Evolutionary conservation across 202 grass and related monocot species (phyloP).

Genomic region (Schoenoplectus triqueter): DNA sequence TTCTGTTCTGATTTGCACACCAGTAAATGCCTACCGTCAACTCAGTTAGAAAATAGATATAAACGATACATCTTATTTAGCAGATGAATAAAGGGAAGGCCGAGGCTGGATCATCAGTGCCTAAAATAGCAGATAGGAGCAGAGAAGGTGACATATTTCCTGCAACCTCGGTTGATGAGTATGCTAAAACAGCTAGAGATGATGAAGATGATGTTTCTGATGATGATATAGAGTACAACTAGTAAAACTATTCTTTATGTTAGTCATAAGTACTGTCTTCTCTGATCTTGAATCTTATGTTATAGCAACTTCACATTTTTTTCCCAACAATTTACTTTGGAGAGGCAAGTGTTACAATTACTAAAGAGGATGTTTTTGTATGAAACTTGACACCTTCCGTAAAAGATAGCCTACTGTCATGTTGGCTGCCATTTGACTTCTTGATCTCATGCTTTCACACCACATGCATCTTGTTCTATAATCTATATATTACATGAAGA

Average conservation of each 20-base stretch:
- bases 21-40: background rate
- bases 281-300: background rate
- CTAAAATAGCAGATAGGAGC: slow-evolving; percentile 73
- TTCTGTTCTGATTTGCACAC: background rate
- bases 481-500: background rate
- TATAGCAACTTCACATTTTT: background rate
- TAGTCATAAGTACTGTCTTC: background rate
- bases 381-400: background rate
- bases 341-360: background rate
- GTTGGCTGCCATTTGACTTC: background rate
- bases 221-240: slow-evolving; percentile 43
- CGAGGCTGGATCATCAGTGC: slow-evolving; percentile 45
- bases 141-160: slow-evolving; percentile 74
- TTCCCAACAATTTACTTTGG: background rate
- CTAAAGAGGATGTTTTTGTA: background rate
- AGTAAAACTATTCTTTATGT: background rate
- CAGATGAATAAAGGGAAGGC: slow-evolving; percentile 79
- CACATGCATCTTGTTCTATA: background rate
- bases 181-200: slow-evolving; percentile 55
- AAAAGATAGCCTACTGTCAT: no score
- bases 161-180: slow-evolving; percentile 62
- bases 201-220: slow-evolving; percentile 50
- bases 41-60: slow-evolving; percentile 25
- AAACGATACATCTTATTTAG: background rate
- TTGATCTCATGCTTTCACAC: background rate